These are phyloP conservation scores for Deinandra increscens DNA, from an alignment of 129 eudicot species.

Conservation along the genomic window DNA sequence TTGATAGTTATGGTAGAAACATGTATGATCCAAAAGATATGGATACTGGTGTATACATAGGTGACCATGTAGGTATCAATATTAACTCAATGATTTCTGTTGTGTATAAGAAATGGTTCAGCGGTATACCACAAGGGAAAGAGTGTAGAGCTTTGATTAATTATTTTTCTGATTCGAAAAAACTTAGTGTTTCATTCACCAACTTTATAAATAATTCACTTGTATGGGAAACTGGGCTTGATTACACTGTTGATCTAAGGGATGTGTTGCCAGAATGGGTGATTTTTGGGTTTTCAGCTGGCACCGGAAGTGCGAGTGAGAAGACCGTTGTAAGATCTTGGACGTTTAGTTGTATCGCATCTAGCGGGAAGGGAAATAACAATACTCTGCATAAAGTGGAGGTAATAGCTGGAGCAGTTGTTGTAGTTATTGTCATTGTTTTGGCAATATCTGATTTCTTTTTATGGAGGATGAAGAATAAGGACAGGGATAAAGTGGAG, in stretches of 20 bases:
- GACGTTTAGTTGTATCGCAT: constrained; percentile 6
- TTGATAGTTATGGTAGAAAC: constrained; percentile 21
- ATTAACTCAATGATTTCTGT: constrained; percentile 35
- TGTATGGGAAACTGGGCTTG: constrained; percentile 12
- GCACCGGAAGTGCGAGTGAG: constrained; percentile 8
- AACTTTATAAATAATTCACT: neutral
- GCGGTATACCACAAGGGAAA: constrained; percentile 25
- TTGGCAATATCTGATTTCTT: neutral
- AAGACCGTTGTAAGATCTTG: constrained; percentile 25
- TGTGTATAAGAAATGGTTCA: constrained; percentile 23
- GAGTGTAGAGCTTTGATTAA: constrained; percentile 35
- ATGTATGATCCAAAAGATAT: no score
- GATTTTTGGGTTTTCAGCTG: constrained; percentile 40
- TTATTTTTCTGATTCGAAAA: constrained; percentile 25
- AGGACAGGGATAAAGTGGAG: neutral
- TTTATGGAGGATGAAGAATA: constrained; percentile 13
- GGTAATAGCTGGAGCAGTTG: constrained; percentile 8
- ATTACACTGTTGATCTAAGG: constrained; percentile 37
- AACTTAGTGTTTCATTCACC: constrained; percentile 34
- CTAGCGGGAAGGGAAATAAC: neutral
- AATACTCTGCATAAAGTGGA: constrained; percentile 1
- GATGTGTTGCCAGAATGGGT: constrained; percentile 35
- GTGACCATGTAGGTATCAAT: constrained; percentile 42
- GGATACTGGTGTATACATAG: no score
- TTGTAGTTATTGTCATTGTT: neutral